phyloP scores from a whole-genome alignment of 306 rosid species.

The Corylus americana region DNA sequence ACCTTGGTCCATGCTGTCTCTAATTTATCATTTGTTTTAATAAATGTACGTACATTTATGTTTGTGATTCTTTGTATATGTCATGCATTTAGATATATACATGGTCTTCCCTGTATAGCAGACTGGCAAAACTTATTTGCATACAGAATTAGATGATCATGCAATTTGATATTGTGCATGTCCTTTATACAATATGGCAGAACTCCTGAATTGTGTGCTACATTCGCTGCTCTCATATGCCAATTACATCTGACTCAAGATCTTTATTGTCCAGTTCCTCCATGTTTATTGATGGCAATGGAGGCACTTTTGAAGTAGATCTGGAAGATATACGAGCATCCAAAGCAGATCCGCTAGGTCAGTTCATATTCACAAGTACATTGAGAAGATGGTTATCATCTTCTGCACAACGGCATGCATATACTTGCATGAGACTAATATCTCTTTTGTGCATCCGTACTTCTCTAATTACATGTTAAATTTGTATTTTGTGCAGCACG shows the following conservation, averaged over 20 bases:
- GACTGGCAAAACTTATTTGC: neutral
- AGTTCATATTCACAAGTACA: constrained; percentile 1
- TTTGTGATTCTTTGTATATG: neutral
- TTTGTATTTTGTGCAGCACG: constrained; percentile 48
- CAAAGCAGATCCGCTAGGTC: constrained; percentile 76
- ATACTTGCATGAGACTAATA: constrained; percentile 5
- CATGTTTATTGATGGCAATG: constrained; percentile 55
- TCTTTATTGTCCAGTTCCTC: constrained; percentile 58
- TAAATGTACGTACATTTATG: neutral
- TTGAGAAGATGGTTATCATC: neutral
- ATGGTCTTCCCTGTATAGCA: neutral
- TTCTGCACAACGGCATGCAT: neutral
- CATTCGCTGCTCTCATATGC: constrained; percentile 18
- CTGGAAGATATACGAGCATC: constrained; percentile 55
- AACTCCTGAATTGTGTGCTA: neutral
- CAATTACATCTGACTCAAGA: constrained; percentile 26
- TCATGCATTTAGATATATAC: neutral
- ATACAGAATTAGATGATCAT: neutral
- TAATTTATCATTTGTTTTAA: neutral
- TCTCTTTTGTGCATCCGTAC: constrained; percentile 19
- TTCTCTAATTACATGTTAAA: constrained; percentile 1
- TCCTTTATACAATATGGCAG: neutral
- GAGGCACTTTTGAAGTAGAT: constrained; percentile 61
- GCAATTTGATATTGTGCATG: neutral
- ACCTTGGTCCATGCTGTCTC: neutral